Conservation (phyloP, 2,329 filamentous ascomycete genomes). For the Colletotrichum coccodes region DNA sequence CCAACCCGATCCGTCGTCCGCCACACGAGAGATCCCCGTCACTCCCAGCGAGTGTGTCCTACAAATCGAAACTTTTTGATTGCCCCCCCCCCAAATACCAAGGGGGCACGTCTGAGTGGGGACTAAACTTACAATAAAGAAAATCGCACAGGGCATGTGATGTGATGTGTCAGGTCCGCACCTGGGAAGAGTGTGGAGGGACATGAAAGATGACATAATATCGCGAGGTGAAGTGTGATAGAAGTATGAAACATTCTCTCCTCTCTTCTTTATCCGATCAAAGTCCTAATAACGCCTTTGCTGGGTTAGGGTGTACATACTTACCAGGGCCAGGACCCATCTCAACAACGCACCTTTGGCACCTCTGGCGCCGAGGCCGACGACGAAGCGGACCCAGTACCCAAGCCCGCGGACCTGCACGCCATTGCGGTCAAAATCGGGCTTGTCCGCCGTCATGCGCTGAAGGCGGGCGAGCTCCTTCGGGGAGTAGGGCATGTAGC, state of each 20-base stretch:
- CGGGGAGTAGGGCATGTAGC: slow-evolving; percentile 72
- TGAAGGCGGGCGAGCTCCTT: slow-evolving; percentile 56
- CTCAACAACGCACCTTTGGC: slow-evolving; percentile 61
- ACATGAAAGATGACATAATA: background rate
- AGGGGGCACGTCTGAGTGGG: background rate
- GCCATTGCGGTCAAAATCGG: slow-evolving; percentile 72
- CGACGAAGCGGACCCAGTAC: slow-evolving; percentile 64
- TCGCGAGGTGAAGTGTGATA: background rate
- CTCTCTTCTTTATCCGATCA: slow-evolving; percentile 31
- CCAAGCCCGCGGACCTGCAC: slow-evolving; percentile 58
- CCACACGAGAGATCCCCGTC: background rate
- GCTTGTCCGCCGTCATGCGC: slow-evolving; percentile 54
- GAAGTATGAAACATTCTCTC: slow-evolving; percentile 1
- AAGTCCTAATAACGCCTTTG: slow-evolving; percentile 46
- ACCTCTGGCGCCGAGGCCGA: slow-evolving; percentile 61
- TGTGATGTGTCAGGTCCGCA: background rate
- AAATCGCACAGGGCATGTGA: background rate
- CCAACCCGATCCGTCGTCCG: background rate
- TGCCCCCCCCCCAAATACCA: background rate
- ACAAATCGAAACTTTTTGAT: slow-evolving; percentile 1
- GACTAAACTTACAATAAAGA: slow-evolving; percentile 16
- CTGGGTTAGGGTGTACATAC: slow-evolving; percentile 41
- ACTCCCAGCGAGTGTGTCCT: slow-evolving; percentile 24
- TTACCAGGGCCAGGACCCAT: slow-evolving; percentile 58
- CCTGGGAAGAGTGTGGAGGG: background rate